Evolutionary conservation across 2,329 filamentous ascomycete genomes (phyloP).

Genomic region (Cytospora mali): DNA sequence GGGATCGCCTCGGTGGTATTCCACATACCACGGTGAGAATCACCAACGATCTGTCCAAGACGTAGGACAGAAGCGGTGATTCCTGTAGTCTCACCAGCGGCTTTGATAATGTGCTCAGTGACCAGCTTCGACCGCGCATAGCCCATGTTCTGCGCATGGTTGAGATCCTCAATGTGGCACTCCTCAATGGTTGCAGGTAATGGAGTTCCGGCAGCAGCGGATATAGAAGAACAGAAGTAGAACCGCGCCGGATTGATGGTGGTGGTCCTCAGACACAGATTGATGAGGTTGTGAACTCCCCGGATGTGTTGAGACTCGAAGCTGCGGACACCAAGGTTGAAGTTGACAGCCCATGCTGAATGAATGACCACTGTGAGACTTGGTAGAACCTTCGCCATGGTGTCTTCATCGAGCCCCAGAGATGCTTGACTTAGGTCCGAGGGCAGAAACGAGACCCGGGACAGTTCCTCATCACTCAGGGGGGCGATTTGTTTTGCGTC

Average conservation of each 20-base stretch:
- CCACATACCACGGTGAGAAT: conserved; percentile 49
- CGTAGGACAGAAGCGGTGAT: conserved; percentile 43
- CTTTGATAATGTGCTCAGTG: conserved; percentile 19
- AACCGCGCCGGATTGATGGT: conserved; percentile 2
- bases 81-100: conserved; percentile 35
- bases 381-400: neutral
- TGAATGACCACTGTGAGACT: conserved; percentile 19
- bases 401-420: conserved; percentile 8
- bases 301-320: conserved; percentile 24
- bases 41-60: conserved; percentile 51
- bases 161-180: conserved; percentile 41
- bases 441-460: neutral
- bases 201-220: conserved; percentile 41
- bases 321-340: conserved; percentile 22
- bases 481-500: conserved; percentile 11
- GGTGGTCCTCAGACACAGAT: neutral
- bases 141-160: conserved; percentile 41
- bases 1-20: conserved; percentile 54
- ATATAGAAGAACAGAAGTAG: conserved; percentile 21
- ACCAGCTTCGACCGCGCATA: conserved; percentile 21
- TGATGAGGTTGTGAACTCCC: conserved; percentile 20
- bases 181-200: conserved; percentile 37
- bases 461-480: neutral
- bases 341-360: conserved; percentile 23
- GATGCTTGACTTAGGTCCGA: neutral